Base-by-base conservation (phyloP, 2,329 filamentous ascomycete species). In the Dothidotthia symphoricarpi region DNA sequence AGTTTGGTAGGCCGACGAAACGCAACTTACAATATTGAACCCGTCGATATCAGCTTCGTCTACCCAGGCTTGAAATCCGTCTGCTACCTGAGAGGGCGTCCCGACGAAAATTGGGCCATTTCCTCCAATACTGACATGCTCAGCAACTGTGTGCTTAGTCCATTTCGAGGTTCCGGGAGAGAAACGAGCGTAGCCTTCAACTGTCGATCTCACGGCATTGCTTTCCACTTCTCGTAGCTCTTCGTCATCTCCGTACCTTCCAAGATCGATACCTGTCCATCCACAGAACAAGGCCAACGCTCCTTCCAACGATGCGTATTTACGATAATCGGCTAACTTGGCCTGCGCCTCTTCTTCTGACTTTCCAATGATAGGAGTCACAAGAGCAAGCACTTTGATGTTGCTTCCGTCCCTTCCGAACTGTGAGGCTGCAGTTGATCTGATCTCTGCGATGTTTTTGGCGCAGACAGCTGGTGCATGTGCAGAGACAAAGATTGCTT, bases 231-330 rank as follows among this genome's bases (percentile, higher is more conserved):
- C 69, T 10, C 79, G 66, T 34, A 85, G 64, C 57, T 85, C 81
- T 53, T 84, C 75, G 28, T 84, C 80, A 16, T 84, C 80, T 0
- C 68, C 75, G 47, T 83, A 84, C 28, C 74, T 67, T 6, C 73
- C 69, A 16, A 85, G 65, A 55, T 85, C 78, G 31, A 83, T 81
- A 0, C 81, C 85, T 0, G 84, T 87, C 83, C 84, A 88, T 1
- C 85, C 85, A 14, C 83, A 82, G 51, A 88, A 88, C 13, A 88
- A 63, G 1, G 83, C 81, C 39, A 87, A 58, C 0, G 83, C 84
- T 2, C 85, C 85, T 48, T 83, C 84, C 28, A 76, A 71, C 2
- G 76, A 76, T 0, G 81, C 84, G 53, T 85, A 79, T 38, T 75
- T 73, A 8, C 75, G 70, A 43, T 80, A 81, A 4, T 85, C 79